Evolutionary conservation across 2,329 filamentous ascomycete genomes (phyloP).

Genomic region (Ophiostoma perfectum): DNA sequence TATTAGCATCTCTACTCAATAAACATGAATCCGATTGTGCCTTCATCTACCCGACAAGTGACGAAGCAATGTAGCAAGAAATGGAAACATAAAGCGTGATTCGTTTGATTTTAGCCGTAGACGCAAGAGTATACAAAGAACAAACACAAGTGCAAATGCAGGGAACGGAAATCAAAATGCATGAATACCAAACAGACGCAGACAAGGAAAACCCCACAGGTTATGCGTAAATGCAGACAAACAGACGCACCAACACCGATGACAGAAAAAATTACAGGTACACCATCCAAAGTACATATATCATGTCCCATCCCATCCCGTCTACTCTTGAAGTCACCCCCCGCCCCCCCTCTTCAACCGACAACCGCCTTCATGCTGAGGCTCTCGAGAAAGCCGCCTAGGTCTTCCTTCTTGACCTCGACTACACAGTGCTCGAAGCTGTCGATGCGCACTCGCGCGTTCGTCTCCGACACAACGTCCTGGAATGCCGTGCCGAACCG

Average conservation of each 20-base stretch:
- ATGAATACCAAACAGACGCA: background rate
- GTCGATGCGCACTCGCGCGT: slow-evolving; percentile 82
- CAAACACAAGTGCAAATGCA: background rate
- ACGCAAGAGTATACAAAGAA: background rate
- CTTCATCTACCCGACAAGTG: no score
- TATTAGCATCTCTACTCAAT: no score
- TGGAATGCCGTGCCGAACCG: slow-evolving; percentile 93
- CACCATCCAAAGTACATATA: background rate
- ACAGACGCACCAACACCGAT: background rate
- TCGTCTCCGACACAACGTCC: slow-evolving; percentile 88
- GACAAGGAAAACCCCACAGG: background rate
- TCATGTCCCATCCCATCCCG: background rate
- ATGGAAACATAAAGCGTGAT: background rate
- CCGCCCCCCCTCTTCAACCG: slow-evolving; percentile 39
- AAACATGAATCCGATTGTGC: no score
- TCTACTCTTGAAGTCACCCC: background rate
- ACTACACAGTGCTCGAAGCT: slow-evolving; percentile 97
- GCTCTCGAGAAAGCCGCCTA: slow-evolving; percentile 83
- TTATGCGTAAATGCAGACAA: background rate
- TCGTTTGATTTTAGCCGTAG: slow-evolving; percentile 5
- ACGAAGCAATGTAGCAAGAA: background rate
- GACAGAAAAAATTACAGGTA: background rate
- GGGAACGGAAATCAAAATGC: slow-evolving; percentile 5
- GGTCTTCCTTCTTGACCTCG: slow-evolving; percentile 94
- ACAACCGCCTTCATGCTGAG: slow-evolving; percentile 87